Conservation (phyloP, 768 basidiomycete genomes). For the Kwoniella newhampshirensis region DNA sequence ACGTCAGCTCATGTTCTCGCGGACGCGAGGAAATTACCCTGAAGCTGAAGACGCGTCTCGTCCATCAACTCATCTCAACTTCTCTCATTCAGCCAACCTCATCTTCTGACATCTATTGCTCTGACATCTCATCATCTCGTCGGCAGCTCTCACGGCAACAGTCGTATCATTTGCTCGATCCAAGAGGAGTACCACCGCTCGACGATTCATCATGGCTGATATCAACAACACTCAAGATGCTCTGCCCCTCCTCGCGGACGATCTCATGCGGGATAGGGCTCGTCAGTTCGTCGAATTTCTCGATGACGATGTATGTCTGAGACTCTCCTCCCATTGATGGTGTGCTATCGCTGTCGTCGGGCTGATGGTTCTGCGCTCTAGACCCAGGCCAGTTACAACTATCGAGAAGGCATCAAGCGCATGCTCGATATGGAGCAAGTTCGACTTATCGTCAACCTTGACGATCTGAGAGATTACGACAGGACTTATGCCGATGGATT, state of each 20-base stretch:
- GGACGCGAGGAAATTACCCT: too few relatives aligned
- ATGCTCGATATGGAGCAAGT: slow-evolving; percentile 80
- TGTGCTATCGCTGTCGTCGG: too few relatives aligned
- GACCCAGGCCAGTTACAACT: slow-evolving; percentile 60
- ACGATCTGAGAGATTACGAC: slow-evolving; percentile 90
- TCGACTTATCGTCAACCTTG: slow-evolving; percentile 90
- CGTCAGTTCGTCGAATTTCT: slow-evolving; percentile 78
- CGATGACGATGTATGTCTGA: slow-evolving; percentile 51
- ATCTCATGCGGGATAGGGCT: slow-evolving; percentile 69
- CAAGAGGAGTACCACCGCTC: background rate
- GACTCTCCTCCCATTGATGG: too few relatives aligned
- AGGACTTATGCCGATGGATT: slow-evolving; percentile 78
- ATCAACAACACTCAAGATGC: slow-evolving; percentile 39
- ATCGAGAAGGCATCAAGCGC: slow-evolving; percentile 76
- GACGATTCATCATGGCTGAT: slow-evolving; percentile 33
- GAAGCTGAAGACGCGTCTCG: too few relatives aligned
- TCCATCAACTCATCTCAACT: background rate
- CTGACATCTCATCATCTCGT: too few relatives aligned
- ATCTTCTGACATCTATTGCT: background rate
- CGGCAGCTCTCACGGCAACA: too few relatives aligned
- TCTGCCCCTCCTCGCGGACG: slow-evolving; percentile 63
- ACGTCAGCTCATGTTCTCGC: too few relatives aligned
- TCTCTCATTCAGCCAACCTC: background rate
- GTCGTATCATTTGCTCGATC: too few relatives aligned
- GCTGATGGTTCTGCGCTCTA: slow-evolving; percentile 51